Conservation (phyloP, 1,284 basidiomycete genomes). For the Pseudozyma hubeiensis region DNA sequence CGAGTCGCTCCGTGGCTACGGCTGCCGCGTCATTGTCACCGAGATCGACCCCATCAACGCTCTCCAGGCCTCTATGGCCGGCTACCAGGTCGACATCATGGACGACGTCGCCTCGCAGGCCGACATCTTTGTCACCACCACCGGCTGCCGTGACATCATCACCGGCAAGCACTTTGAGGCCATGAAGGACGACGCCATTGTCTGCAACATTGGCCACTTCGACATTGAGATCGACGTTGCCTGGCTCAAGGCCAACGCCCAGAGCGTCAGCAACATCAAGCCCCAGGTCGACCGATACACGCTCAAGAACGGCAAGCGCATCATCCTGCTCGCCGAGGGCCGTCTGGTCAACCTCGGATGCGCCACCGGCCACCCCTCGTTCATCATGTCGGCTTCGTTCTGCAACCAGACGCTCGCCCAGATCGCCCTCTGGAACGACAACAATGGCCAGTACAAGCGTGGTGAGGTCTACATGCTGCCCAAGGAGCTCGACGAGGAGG, state of each 20-base stretch:
- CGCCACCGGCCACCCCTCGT: slow-evolving; percentile 73
- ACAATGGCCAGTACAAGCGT: slow-evolving; percentile 82
- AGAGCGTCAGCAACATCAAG: slow-evolving; percentile 89
- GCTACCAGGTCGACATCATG: slow-evolving; percentile 98
- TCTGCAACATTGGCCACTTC: slow-evolving; percentile 99
- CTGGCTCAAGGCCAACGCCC: slow-evolving; percentile 95
- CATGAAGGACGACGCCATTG: slow-evolving; percentile 99
- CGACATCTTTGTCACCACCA: slow-evolving; percentile 98
- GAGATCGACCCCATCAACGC: slow-evolving; percentile 99
- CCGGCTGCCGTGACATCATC: slow-evolving; percentile 99
- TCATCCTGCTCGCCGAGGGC: slow-evolving; percentile 97
- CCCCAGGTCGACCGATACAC: slow-evolving; percentile 99
- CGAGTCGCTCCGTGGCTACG: slow-evolving; percentile 95
- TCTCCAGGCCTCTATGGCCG: slow-evolving; percentile 98
- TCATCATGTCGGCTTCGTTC: slow-evolving; percentile 99
- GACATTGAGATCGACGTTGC: slow-evolving; percentile 99
- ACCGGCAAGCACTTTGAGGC: slow-evolving; percentile 88
- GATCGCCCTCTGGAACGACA: slow-evolving; percentile 93
- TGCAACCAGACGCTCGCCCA: slow-evolving; percentile 98
- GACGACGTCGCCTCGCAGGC: slow-evolving; percentile 89
- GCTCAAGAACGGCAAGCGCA: slow-evolving; percentile 77
- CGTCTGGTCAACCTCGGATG: slow-evolving; percentile 99
- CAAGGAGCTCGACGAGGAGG: slow-evolving; percentile 98
- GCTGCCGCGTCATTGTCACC: slow-evolving; percentile 93
- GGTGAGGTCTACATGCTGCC: slow-evolving; percentile 75